Evolutionary conservation across 345 rosid genomes (phyloP).

Genomic region (Reutealis trisperma): DNA sequence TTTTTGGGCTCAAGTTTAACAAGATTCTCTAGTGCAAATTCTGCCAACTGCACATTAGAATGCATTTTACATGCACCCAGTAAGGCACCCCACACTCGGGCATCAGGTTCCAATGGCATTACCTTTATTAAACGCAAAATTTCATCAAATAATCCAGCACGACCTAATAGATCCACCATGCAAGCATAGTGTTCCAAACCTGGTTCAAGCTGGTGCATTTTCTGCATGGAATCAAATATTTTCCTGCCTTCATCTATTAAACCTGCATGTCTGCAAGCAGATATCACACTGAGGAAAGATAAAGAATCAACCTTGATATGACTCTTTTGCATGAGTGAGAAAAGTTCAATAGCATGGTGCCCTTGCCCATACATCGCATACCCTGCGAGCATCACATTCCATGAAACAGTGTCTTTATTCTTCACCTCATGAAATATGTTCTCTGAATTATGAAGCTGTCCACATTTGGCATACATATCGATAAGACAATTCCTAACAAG

Average conservation of each 20-base stretch:
- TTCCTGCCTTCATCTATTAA: constrained; percentile 54
- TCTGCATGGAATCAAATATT: constrained; percentile 46
- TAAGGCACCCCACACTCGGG: constrained; percentile 67
- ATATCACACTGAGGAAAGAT: constrained; percentile 51
- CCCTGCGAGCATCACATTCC: constrained; percentile 66
- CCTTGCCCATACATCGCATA: constrained; percentile 57
- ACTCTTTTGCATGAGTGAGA: constrained; percentile 50
- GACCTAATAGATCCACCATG: constrained; percentile 65
- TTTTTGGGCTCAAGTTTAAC: constrained; percentile 55
- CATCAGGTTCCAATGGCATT: constrained; percentile 59
- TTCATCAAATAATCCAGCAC: constrained; percentile 56
- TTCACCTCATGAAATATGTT: constrained; percentile 45
- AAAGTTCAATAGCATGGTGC: constrained; percentile 46
- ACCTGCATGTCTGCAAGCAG: constrained; percentile 69
- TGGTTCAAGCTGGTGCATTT: constrained; percentile 35
- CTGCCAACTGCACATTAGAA: constrained; percentile 50
- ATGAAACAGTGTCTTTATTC: constrained; percentile 47
- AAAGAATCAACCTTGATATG: constrained; percentile 37
- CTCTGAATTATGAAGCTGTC: constrained; percentile 43
- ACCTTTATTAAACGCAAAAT: constrained; percentile 38
- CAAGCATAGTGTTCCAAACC: constrained; percentile 57
- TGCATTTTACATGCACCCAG: constrained; percentile 54
- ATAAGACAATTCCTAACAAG: constrained; percentile 50
- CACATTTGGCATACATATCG: constrained; percentile 74
- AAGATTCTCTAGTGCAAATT: constrained; percentile 49